A percentile compares a stretch with the other conserved stretches of the same genome.
phyloP scores from a whole-genome alignment of 257 asterid genomes.

The Solanum chiquidenum region DNA sequence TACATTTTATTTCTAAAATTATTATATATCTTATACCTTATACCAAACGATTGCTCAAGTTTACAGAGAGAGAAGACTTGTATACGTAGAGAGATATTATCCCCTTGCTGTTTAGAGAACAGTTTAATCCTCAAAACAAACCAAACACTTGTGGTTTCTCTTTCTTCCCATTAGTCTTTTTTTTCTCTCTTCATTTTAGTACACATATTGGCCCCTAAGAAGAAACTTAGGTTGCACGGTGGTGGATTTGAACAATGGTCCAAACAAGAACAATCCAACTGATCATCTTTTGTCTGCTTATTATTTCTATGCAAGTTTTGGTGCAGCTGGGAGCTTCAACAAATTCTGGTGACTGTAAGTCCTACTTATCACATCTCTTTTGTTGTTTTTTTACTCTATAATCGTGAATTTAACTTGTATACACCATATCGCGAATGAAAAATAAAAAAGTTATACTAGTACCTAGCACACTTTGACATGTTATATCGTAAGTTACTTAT shows the following conservation, averaged over 20 bases:
- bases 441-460: neutral
- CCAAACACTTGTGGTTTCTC: neutral
- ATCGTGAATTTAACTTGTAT: neutral
- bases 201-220: neutral
- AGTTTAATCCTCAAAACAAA: neutral
- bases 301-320: neutral
- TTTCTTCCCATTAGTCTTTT: neutral
- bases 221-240: neutral
- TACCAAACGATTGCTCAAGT: neutral
- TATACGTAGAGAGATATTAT: neutral
- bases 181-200: neutral
- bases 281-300: neutral
- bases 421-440: neutral
- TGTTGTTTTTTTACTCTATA: too few species aligned
- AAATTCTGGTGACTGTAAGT: neutral
- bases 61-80: neutral
- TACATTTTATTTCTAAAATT: too few species aligned
- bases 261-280: neutral
- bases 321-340: neutral
- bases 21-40: too few species aligned
- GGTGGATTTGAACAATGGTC: neutral
- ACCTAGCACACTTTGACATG: neutral
- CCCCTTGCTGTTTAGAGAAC: neutral
- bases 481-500: neutral
- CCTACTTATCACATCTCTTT: neutral